Conservation (phyloP, 2,329 filamentous ascomycete species). For the Scolecobasidium constrictum region DNA sequence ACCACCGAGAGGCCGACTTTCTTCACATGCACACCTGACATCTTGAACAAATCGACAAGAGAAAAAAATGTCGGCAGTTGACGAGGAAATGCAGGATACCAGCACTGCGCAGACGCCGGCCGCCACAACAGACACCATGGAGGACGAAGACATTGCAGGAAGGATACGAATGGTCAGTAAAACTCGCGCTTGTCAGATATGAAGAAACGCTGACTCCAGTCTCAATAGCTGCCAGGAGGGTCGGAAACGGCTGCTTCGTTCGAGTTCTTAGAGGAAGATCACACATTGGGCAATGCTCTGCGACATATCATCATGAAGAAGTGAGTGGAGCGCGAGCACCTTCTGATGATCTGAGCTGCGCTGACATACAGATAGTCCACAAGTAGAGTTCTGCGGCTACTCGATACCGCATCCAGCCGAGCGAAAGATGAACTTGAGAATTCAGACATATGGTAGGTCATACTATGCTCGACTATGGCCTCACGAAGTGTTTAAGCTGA, state of each 20-base stretch:
- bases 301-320: conserved; percentile 98
- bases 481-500: not conserved
- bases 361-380: conserved; percentile 48
- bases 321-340: conserved; percentile 53
- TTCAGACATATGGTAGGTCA: conserved; percentile 87
- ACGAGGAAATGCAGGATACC: not conserved
- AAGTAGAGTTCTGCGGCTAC: conserved; percentile 97
- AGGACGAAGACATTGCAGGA: too few species aligned
- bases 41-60: too few species aligned
- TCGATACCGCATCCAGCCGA: conserved; percentile 96
- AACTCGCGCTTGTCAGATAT: too few species aligned
- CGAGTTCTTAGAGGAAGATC: conserved; percentile 86
- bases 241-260: conserved; percentile 84
- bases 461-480: too few species aligned
- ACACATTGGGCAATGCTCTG: conserved; percentile 89
- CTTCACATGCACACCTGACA: too few species aligned
- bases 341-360: not conserved
- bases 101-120: not conserved
- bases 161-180: too few species aligned
- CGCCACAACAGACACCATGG: too few species aligned
- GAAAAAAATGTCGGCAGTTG: too few species aligned
- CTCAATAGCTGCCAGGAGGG: conserved; percentile 68
- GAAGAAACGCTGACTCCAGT: too few species aligned
- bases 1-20: conserved; percentile 4
- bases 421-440: conserved; percentile 90